Evolutionary conservation across 2,329 filamentous ascomycete genomes (phyloP), one percentile per base, ranked within the genome.

Genomic region (Neonectria hederae): DNA sequence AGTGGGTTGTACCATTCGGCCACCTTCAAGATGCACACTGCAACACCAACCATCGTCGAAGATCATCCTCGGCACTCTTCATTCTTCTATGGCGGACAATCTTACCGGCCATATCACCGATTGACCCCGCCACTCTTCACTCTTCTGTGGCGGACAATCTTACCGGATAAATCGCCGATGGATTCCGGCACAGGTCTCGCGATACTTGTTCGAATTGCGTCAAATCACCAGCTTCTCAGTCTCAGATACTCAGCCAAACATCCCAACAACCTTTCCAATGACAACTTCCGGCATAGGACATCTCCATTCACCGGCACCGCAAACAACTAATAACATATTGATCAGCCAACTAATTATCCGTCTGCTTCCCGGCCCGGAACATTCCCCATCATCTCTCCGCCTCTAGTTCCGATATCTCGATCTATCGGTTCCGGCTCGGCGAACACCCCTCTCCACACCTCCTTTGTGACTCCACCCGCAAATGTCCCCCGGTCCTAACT

Each of bases 401-500:
- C 42, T 32, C 43, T 61, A 61, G 38, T 66, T 57, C 62, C 65
- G 58, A 51, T 54, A 55, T 51, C 40, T 54, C 54, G 42, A 35
- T 55, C 62, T 51, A 58, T 60, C 67, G 69, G 69, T 57, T 46
- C 69, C 62, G 68, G 58, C 59, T 69, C 70, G 64, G 70, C 68
- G 51, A 54, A 60, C 42, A 35, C 40, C 46, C 61, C 45, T 49
- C 59, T 45, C 49, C 46, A 54, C 42, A 42, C 42, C 52, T 51
- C 54, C 19, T 3, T 3, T 35, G 30, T 51, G 21, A 45, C 53
- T 62, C 59, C 59, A 57, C 54, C 28, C 17, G 22, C 30, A 40
- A 48, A 55, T 56, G 30, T 53, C 62, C 58, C 49, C 45, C 52
- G 49, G 32, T 60, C 38, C n/a, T 42, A 8, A 26, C 9, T 49